phyloP scores from a whole-genome alignment of 106 monocot species.

The Apostasia shenzhenica region DNA sequence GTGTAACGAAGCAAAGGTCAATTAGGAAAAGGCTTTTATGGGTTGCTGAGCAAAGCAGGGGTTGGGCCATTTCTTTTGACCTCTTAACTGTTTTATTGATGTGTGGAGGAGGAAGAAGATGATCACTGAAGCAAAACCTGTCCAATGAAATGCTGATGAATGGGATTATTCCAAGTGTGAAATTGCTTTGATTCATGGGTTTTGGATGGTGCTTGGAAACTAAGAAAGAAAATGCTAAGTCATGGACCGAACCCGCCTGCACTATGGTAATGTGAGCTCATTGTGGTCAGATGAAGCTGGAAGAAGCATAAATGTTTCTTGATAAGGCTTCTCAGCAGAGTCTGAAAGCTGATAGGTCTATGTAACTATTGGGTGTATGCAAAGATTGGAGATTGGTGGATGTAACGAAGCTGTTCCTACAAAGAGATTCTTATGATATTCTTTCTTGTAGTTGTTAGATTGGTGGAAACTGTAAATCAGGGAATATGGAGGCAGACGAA shows the following conservation, averaged over 20 bases:
- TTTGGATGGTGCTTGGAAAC: constrained; percentile 11
- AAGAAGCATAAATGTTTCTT: constrained; percentile 12
- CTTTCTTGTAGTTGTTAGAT: constrained; percentile 25
- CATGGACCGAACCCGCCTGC: constrained; percentile 8
- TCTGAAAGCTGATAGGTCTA: constrained; percentile 2
- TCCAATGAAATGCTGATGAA: constrained; percentile 23
- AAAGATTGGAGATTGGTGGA: constrained; percentile 13
- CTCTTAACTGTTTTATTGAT: constrained; percentile 12
- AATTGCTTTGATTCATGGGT: constrained; percentile 23
- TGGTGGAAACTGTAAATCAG: constrained; percentile 17
- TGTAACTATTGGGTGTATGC: constrained; percentile 20
- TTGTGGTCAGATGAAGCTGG: constrained; percentile 13
- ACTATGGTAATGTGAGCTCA: constrained; percentile 13
- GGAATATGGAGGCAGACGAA: constrained; percentile 15
- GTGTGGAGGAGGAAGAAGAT: constrained; percentile 12
- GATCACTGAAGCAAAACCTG: constrained; percentile 13
- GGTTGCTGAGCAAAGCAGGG: constrained; percentile 19
- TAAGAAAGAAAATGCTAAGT: constrained; percentile 8
- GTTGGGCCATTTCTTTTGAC: constrained; percentile 14
- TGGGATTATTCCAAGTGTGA: constrained; percentile 18
- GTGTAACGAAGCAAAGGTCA: constrained; percentile 19
- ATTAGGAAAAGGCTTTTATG: constrained; percentile 9
- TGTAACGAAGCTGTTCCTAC: constrained; percentile 8
- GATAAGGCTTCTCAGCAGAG: constrained; percentile 8
- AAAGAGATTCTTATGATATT: constrained; percentile 15